phyloP scores from a whole-genome alignment of 805 yeast genomes.

The Ogataea nonfermentans region DNA sequence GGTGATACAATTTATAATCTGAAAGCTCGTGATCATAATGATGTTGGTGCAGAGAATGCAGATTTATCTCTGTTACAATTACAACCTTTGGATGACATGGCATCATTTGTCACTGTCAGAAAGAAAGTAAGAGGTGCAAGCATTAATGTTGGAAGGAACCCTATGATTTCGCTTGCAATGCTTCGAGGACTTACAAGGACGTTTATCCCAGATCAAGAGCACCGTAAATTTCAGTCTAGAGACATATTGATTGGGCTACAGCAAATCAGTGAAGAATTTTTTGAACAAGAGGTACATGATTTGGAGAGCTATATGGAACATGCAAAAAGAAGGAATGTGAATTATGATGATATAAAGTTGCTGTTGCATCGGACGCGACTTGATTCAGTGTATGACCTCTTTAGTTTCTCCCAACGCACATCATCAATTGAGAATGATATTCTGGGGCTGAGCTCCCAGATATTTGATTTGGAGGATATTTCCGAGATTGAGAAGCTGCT shows the following conservation, averaged over 20 bases:
- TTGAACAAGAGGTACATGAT: slow-evolving; percentile 36
- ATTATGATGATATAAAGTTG: slow-evolving; percentile 35
- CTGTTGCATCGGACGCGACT: slow-evolving; percentile 32
- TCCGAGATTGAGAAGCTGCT: slow-evolving; percentile 28
- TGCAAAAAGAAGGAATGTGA: slow-evolving; percentile 29
- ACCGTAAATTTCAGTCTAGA: slow-evolving; percentile 19
- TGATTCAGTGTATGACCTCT: slow-evolving; percentile 18
- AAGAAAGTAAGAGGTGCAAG: slow-evolving; percentile 7
- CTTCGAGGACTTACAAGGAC: slow-evolving; percentile 16
- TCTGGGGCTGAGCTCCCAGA: slow-evolving; percentile 12
- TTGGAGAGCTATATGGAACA: slow-evolving; percentile 36
- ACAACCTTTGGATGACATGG: slow-evolving; percentile 3
- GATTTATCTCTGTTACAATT: slow-evolving; percentile 22
- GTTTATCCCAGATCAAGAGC: slow-evolving; percentile 18
- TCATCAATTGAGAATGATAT: slow-evolving; percentile 17
- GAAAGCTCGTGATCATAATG: background rate
- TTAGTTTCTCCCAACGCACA: slow-evolving; percentile 5
- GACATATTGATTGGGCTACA: slow-evolving; percentile 31
- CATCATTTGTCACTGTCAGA: slow-evolving; percentile 20
- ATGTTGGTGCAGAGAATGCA: slow-evolving; percentile 3
- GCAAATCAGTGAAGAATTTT: slow-evolving; percentile 35
- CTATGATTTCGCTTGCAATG: slow-evolving; percentile 15
- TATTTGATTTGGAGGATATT: slow-evolving; percentile 27
- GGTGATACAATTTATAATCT: no score
- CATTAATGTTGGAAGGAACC: slow-evolving; percentile 1